These are phyloP conservation scores for Halophytophthora batemanensis DNA, from an alignment of 352 stramenopile species.

Conservation along the genomic window DNA sequence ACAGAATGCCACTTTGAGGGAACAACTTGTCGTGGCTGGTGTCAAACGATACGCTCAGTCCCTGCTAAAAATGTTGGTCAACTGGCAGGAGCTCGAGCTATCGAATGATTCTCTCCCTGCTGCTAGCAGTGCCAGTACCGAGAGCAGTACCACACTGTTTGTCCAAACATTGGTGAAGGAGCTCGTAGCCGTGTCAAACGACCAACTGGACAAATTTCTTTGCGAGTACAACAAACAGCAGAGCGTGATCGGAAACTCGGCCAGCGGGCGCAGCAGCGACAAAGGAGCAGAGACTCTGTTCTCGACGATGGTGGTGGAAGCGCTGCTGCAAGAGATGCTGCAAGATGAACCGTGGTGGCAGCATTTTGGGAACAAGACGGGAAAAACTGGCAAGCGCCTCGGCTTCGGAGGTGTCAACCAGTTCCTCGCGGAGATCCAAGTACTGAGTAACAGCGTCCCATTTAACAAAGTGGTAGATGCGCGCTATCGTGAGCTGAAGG, in stretches of 20 bases:
- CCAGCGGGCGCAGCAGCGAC: constrained; percentile 5
- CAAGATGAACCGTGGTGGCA: constrained; percentile 66
- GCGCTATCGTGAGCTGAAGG: constrained; percentile 27
- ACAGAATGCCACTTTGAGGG: constrained; percentile 53
- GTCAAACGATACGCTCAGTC: constrained; percentile 63
- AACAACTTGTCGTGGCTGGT: constrained; percentile 39
- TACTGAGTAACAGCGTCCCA: constrained; percentile 39
- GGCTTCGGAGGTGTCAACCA: constrained; percentile 64
- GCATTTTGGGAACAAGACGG: constrained; percentile 25
- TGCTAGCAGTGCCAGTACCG: constrained; percentile 15
- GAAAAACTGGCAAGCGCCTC: constrained; percentile 36
- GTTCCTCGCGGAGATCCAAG: constrained; percentile 61
- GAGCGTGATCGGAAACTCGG: background rate
- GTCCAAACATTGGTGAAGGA: constrained; percentile 50
- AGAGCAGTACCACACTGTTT: constrained; percentile 35
- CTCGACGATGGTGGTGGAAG: constrained; percentile 44
- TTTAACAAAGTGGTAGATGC: constrained; percentile 32
- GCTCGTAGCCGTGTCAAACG: constrained; percentile 44
- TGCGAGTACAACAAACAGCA: constrained; percentile 22
- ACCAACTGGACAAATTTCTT: constrained; percentile 57
- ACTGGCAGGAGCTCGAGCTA: constrained; percentile 61
- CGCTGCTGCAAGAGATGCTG: constrained; percentile 55
- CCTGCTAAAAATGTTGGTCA: constrained; percentile 67
- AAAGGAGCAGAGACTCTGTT: constrained; percentile 22
- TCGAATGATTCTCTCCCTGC: constrained; percentile 47